Evolutionary conservation across 352 stramenopile genomes (phyloP), one percentile per base, ranked within the genome.

Genomic region (Aphanomyces astaci): DNA sequence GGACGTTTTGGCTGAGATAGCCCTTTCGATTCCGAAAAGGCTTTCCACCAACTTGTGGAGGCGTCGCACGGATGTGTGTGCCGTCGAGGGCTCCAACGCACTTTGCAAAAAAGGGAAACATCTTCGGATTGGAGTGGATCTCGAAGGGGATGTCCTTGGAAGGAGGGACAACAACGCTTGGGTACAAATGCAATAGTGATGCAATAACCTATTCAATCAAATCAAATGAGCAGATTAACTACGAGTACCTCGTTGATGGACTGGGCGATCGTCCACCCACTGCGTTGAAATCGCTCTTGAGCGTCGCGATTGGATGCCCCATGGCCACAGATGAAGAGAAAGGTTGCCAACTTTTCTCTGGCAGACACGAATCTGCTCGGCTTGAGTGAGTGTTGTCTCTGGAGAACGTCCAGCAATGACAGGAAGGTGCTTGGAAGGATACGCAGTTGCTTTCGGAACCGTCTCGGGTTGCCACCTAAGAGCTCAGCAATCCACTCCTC

Each of bases 1-100:
- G 69, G 4, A 76, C 68, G 46, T 76, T 74, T 17, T 74, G 72
- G 10, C 46, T 66, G 2, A 76, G 3, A 10, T 33, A 15, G 19
- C 69, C 69, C 2, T 51, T 76, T 11, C 72, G 55, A 36, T 74
- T 64, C 36, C 72, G 67, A 60, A 70, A 76, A 2, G 63, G n/a
- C n/a, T n/a, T 49, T 49, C 15, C 15, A 49, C 15, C 40, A 49
- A 49, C 22, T 49, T n/a, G 1, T n/a, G 22, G 40, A 0, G 40
- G 40, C 1, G 17, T 15, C 22, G 15, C 1, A 15, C 22, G 40
- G 40, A 49, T 49, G 40, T 1, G 40, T n/a, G 40, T 49, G 40
- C 40, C 40, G 22, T 49, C 1, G 15, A 49, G 1, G 22, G 40
- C 40, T 49, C 40, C 40, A 49, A 49, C 22, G 22, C 40, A 49